These are phyloP conservation scores for Cetraspora pellucida DNA, from an alignment of 192 early-diverging fungal species.

Conservation along the genomic window DNA sequence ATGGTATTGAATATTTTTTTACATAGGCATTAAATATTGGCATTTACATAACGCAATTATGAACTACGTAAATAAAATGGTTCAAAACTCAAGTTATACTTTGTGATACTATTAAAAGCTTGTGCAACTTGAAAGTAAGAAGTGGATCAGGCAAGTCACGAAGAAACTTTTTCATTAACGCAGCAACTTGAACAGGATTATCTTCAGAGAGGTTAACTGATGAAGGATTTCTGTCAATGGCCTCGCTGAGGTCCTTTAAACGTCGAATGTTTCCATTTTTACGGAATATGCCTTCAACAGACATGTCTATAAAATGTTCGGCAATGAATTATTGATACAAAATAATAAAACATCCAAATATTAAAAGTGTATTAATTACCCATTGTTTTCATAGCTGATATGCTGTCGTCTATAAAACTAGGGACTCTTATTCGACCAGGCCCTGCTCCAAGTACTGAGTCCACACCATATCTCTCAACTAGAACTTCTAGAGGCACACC, in stretches of 20 bases:
- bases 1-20: neutral
- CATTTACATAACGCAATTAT: neutral
- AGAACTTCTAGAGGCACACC: constrained; percentile 85
- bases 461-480: constrained; percentile 81
- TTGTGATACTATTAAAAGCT: constrained; percentile 80
- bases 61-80: neutral
- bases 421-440: constrained; percentile 77
- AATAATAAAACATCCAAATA: neutral
- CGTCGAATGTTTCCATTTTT: constrained; percentile 97
- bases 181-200: constrained; percentile 90
- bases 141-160: constrained; percentile 95
- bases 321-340: neutral
- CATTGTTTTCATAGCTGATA: constrained; percentile 74
- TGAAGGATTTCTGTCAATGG: constrained; percentile 81
- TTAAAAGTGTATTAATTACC: constrained; percentile 46
- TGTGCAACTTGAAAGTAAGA: constrained; percentile 86
- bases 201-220: constrained; percentile 70
- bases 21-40: neutral
- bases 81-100: constrained; percentile 43
- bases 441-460: constrained; percentile 70
- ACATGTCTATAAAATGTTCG: constrained; percentile 50
- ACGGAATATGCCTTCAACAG: constrained; percentile 92
- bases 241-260: constrained; percentile 82
- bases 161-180: constrained; percentile 94
- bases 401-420: constrained; percentile 80